Base-by-base conservation (phyloP, 768 basidiomycete genomes). In the Pholiota molesta region DNA sequence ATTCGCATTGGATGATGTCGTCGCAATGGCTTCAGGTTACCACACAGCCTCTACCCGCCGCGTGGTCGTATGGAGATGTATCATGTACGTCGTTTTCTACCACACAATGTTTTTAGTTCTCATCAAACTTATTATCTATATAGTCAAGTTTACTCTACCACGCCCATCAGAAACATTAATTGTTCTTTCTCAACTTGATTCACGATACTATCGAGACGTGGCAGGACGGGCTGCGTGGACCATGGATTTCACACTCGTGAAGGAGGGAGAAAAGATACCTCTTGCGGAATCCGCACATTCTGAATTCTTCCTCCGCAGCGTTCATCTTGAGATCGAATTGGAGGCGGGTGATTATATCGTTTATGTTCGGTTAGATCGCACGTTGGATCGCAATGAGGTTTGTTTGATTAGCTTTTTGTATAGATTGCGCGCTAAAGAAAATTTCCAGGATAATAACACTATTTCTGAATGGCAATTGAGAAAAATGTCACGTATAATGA, bases 1-100 rank as follows among this genome's bases (percentile, higher is more conserved):
- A 85, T 63, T 74, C 77, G 3, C 73, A 65, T 6, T 86, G 85
- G 85, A 69, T 78, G 7, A 78, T 83, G 77, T 80, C 79, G 1
- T 81, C 79, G 4, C 78, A 82, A 35, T 86, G 84, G 84, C 72
- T 86, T 6, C 75, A 79, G 37, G 78, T 82, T 11, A 72, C 70
- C 0, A 62, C 74, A 2, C 69, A 72, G 7, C 68, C 73, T 17
- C 63, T 71, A 19, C 74, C 75, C 33, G 68, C 72, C 17, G 79
- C 79, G 9, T 79, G 76, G 72, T 69, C 76, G 0, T 83, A 73
- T 59, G 83, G 83, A 19, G 82, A 81, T 62, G 73, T 85, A 19
- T 81, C 80, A 21, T 83, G 81, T 83, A 62, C 57, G 74, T 57
- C 14, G 33, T 26, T 16, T 47, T 26, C 7, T 19, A n/a, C 13